A percentile compares a stretch with the other conserved stretches of the same genome.
These are phyloP conservation scores for Apiotrichum mycotoxinovorans DNA, from an alignment of 1,284 basidiomycete genomes.

Conservation along the genomic window DNA sequence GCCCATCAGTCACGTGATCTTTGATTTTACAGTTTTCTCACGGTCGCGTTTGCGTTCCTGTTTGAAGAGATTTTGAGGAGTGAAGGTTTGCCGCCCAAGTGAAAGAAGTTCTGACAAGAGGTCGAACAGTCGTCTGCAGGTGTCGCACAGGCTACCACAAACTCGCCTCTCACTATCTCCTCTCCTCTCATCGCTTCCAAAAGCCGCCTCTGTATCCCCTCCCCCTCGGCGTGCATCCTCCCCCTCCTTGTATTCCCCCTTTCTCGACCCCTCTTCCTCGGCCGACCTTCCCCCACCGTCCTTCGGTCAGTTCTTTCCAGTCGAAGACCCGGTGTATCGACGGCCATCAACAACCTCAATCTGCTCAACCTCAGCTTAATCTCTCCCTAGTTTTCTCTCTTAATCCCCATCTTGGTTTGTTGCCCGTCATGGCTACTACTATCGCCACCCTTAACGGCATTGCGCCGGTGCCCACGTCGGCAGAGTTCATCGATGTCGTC, in stretches of 20 bases:
- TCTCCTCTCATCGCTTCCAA: not conserved
- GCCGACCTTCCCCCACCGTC: not conserved
- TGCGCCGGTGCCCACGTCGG: conserved; percentile 91
- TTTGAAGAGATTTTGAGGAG: no score
- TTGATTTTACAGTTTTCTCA: no score
- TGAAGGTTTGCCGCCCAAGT: no score
- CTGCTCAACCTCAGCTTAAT: not conserved
- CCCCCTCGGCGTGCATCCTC: not conserved
- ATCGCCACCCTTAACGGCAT: conserved; percentile 78
- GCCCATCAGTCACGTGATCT: no score
- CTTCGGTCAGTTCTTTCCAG: not conserved
- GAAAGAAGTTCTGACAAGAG: no score
- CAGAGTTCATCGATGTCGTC: conserved; percentile 93
- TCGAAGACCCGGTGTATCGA: no score
- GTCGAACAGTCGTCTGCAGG: no score
- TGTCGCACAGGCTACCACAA: not conserved
- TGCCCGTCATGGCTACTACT: conserved; percentile 39
- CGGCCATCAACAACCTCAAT: no score
- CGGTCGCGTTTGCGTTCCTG: no score
- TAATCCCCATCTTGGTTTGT: not conserved
- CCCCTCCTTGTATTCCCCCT: not conserved
- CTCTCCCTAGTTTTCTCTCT: not conserved
- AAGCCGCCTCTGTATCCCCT: not conserved
- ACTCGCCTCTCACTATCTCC: not conserved
- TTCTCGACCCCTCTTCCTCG: not conserved